Conservation (phyloP, 2,329 filamentous ascomycete species). For the Alternaria metachromatica region DNA sequence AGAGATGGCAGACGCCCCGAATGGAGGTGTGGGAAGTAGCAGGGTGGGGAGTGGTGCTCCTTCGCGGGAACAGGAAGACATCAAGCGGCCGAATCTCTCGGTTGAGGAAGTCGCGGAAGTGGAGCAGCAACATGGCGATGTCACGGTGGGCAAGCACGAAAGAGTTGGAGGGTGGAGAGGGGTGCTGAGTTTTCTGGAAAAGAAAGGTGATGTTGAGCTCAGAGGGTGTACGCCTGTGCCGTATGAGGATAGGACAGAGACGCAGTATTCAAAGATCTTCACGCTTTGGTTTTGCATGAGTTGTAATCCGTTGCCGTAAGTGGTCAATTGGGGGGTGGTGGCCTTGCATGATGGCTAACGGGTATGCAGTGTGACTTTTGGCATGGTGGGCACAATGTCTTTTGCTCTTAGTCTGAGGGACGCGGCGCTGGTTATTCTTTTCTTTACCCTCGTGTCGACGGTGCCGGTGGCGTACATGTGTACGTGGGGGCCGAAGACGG, state of each 20-base stretch:
- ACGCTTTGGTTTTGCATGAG: conserved; percentile 67
- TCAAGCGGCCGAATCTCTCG: conserved; percentile 4
- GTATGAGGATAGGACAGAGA: conserved; percentile 60
- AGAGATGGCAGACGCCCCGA: not conserved
- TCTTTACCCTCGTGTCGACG: conserved; percentile 66
- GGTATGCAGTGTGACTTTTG: conserved; percentile 62
- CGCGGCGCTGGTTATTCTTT: conserved; percentile 65
- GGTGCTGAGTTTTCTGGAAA: conserved; percentile 26
- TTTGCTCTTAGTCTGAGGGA: conserved; percentile 65
- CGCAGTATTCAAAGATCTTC: conserved; percentile 63
- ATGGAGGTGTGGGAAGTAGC: not conserved
- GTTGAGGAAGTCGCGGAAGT: not conserved
- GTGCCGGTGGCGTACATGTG: conserved; percentile 63
- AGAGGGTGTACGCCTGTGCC: conserved; percentile 64
- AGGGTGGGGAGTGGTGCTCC: not conserved
- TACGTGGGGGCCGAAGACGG: conserved; percentile 66
- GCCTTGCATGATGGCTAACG: not conserved
- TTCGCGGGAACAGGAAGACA: conserved; percentile 6
- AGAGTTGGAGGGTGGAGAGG: conserved; percentile 21
- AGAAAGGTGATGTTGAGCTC: conserved; percentile 40
- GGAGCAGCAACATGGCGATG: conserved; percentile 1
- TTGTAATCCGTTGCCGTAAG: conserved; percentile 65
- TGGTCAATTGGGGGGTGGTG: not conserved
- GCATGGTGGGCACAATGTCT: conserved; percentile 65
- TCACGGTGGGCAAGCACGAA: conserved; percentile 16